phyloP scores from a whole-genome alignment of 2,329 filamentous ascomycete genomes.

The Acarospora socialis region DNA sequence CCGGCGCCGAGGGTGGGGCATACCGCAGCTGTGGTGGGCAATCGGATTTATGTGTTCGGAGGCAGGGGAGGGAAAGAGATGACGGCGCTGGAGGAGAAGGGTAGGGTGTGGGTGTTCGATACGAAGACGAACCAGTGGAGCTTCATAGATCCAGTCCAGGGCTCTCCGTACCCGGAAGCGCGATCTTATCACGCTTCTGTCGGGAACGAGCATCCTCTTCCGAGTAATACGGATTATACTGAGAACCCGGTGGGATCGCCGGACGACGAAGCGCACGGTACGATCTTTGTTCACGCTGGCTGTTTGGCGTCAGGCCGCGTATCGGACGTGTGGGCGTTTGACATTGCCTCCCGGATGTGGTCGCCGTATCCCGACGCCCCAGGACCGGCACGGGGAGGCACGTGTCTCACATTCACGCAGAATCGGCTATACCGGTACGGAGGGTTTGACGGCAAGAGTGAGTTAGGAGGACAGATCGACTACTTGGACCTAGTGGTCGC shows the following conservation, averaged over 20 bases:
- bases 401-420: conserved; percentile 49
- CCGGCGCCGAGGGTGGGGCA: conserved; percentile 60
- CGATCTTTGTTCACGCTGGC: conserved; percentile 64
- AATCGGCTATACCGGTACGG: conserved; percentile 64
- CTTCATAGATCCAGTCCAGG: conserved; percentile 41
- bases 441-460: conserved; percentile 57
- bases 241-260: conserved; percentile 4
- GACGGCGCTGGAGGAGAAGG: conserved; percentile 57
- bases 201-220: conserved; percentile 44
- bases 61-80: conserved; percentile 58
- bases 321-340: conserved; percentile 66
- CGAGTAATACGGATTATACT: conserved; percentile 24
- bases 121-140: conserved; percentile 51
- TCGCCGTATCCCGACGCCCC: conserved; percentile 53
- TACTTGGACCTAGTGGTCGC: conserved; percentile 6
- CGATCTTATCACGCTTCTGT: conserved; percentile 58
- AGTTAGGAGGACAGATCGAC: conserved; percentile 60
- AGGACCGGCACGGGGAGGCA: conserved; percentile 49
- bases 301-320: conserved; percentile 50
- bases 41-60: conserved; percentile 66
- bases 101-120: conserved; percentile 64
- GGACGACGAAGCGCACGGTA: conserved; percentile 44
- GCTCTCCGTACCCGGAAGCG: conserved; percentile 41
- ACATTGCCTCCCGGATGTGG: conserved; percentile 51
- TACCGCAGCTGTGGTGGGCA: conserved; percentile 52